A percentile compares a stretch with the other conserved stretches of the same genome.
phyloP scores from a whole-genome alignment of 2,329 filamentous ascomycete genomes.

The Pseudocercospora eumusae region DNA sequence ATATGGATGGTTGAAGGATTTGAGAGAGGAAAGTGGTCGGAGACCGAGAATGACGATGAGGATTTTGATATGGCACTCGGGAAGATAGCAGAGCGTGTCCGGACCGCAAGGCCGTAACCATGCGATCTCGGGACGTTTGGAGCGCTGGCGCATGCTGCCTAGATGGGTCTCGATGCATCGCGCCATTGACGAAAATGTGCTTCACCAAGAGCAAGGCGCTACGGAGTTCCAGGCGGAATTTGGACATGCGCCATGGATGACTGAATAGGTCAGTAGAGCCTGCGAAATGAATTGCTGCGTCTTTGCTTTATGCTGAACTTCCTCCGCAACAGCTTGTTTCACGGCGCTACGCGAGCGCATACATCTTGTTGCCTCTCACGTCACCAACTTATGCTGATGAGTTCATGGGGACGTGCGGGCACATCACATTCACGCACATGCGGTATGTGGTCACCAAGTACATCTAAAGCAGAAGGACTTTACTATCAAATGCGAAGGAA shows the following conservation, averaged over 20 bases:
- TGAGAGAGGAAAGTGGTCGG: not conserved
- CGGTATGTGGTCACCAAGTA: no score
- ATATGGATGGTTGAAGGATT: slow-evolving; percentile 42
- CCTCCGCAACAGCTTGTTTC: not conserved
- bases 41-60: slow-evolving; percentile 18
- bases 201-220: not conserved
- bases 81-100: not conserved
- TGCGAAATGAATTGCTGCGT: not conserved
- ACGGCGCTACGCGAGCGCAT: not conserved
- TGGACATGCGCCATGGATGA: not conserved
- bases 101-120: not conserved
- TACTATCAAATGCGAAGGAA: no score
- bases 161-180: not conserved
- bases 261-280: not conserved
- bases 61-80: not conserved
- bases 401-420: not conserved
- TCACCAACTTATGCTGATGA: not conserved
- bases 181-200: not conserved
- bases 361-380: not conserved
- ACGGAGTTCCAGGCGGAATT: not conserved
- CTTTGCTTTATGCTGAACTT: not conserved
- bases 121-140: not conserved
- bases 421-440: no score
- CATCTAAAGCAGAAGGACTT: not conserved
- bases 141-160: not conserved